Evolutionary conservation across 352 stramenopile species (phyloP).

Genomic region (Blastocystis sp.): DNA sequence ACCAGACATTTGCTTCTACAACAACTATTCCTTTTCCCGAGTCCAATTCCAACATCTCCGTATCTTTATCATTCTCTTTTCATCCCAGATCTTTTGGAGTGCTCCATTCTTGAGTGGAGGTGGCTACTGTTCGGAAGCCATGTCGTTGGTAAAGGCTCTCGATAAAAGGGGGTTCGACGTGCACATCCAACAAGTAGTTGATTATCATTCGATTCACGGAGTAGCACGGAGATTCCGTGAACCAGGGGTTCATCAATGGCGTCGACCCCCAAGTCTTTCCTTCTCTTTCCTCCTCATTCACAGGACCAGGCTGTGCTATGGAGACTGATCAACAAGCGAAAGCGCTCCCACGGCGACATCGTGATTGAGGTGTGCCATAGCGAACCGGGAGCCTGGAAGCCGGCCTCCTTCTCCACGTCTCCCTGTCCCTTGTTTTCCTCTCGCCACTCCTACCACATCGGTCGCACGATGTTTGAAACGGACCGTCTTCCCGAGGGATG

Average conservation of each 20-base stretch:
- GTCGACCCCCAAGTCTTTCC: neutral
- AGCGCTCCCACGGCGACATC: neutral
- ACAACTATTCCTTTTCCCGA: neutral
- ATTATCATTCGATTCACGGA: constrained; percentile 47
- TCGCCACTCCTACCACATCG: constrained; percentile 67
- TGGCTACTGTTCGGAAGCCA: constrained; percentile 79
- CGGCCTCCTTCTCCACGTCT: constrained; percentile 57
- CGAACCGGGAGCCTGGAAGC: constrained; percentile 76
- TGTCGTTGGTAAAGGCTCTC: constrained; percentile 71
- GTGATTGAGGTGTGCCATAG: constrained; percentile 76
- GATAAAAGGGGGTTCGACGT: constrained; percentile 52
- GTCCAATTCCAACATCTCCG: constrained; percentile 3
- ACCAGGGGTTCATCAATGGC: constrained; percentile 59
- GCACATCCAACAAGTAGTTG: constrained; percentile 10
- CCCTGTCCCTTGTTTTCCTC: constrained; percentile 64
- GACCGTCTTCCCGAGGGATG: constrained; percentile 78
- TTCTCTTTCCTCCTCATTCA: neutral
- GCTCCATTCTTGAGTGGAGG: constrained; percentile 78
- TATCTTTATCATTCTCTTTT: neutral
- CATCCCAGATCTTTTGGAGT: constrained; percentile 69
- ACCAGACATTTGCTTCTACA: neutral
- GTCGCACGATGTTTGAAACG: constrained; percentile 85
- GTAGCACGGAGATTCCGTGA: constrained; percentile 64
- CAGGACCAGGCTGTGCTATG: constrained; percentile 61
- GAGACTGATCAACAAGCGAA: constrained; percentile 65